Percentiles rank a stretch among this genome's conserved stretches.
Evolutionary conservation across 2,329 filamentous ascomycete species (phyloP).

Genomic region (Colletotrichum spaethianum): DNA sequence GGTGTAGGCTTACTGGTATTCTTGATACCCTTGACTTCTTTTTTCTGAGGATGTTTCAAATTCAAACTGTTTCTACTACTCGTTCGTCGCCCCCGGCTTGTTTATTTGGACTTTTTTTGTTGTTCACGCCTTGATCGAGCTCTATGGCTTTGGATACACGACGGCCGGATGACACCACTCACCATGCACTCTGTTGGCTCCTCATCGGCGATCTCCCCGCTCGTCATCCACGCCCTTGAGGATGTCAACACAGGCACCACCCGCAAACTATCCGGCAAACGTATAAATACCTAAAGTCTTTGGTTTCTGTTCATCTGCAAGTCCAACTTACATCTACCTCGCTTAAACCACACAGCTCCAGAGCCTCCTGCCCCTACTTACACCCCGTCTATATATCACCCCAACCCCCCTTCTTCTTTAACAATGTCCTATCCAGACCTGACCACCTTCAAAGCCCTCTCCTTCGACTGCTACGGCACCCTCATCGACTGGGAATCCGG

Average conservation of each 20-base stretch:
- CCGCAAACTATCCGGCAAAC: neutral
- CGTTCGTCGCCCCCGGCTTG: neutral
- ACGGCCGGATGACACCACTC: neutral
- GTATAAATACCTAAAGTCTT: neutral
- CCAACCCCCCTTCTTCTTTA: neutral
- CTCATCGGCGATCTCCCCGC: constrained; percentile 11
- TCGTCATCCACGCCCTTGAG: constrained; percentile 29
- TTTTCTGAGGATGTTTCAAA: neutral
- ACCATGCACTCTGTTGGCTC: neutral
- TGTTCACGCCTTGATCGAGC: neutral
- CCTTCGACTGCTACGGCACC: constrained; percentile 86
- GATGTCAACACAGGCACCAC: neutral
- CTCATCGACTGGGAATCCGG: constrained; percentile 85
- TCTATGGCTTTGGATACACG: neutral
- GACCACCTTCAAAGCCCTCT: constrained; percentile 60
- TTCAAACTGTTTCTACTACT: neutral
- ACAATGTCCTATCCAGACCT: constrained; percentile 31
- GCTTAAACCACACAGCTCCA: no score
- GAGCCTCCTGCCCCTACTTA: no score
- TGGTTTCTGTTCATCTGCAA: no score
- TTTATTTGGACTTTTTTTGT: neutral
- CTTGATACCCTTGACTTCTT: constrained; percentile 40
- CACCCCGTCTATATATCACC: no score
- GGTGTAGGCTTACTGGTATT: constrained; percentile 41
- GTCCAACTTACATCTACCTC: no score